phyloP scores from a whole-genome alignment of 441 rosid genomes.

The Syzygium malaccense region DNA sequence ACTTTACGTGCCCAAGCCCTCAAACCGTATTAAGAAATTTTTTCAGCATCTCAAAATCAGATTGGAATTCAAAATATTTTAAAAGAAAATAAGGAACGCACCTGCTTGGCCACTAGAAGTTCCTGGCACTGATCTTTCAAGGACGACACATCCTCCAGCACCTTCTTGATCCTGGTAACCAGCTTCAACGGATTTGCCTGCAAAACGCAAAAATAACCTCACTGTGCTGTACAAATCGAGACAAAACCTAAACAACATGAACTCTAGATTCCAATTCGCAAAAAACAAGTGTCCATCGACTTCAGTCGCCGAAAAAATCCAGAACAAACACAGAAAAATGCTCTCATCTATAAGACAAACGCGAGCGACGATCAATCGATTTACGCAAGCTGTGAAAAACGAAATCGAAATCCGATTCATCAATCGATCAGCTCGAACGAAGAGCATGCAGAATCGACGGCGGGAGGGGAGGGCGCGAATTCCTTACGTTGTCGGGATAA shows the following conservation, averaged over 20 bases:
- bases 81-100: neutral
- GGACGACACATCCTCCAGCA: conserved; percentile 49
- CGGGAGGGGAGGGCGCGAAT: neutral
- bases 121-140: conserved; percentile 75
- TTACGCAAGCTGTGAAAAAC: neutral
- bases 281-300: neutral
- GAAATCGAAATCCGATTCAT: neutral
- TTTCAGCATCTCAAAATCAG: neutral
- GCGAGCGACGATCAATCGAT: neutral
- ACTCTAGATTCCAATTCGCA: neutral
- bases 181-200: conserved; percentile 85
- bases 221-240: neutral
- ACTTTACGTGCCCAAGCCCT: neutral
- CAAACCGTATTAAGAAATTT: too few species aligned
- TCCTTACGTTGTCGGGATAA: conserved; percentile 56
- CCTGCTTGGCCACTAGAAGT: conserved; percentile 89
- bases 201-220: neutral
- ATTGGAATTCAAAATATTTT: neutral
- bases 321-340: neutral
- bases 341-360: too few species aligned
- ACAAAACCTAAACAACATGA: neutral
- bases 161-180: conserved; percentile 61
- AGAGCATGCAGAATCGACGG: neutral
- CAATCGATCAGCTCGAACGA: neutral
- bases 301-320: neutral